These are phyloP conservation scores for Fusarium sp. DNA, from an alignment of 2,329 filamentous ascomycete species.

Conservation along the genomic window DNA sequence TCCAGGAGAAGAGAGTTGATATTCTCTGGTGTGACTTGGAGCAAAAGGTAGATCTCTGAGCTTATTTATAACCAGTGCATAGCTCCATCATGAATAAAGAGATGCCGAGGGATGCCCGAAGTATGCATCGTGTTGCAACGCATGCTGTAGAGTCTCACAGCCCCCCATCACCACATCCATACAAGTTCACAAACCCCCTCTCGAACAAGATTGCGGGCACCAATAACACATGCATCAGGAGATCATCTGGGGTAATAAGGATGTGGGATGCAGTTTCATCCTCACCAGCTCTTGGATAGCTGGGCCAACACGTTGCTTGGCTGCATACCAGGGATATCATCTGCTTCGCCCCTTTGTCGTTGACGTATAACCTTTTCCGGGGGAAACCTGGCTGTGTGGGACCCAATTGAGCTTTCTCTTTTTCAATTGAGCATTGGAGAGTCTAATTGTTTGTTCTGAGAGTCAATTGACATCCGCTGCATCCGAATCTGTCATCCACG, in stretches of 20 bases:
- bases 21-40: not conserved
- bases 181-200: conserved; percentile 31
- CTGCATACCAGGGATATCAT: conserved; percentile 31
- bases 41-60: not conserved
- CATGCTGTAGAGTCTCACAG: conserved; percentile 29
- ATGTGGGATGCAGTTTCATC: conserved; percentile 37
- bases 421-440: not conserved
- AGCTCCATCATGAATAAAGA: not conserved
- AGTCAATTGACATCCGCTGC: conserved; percentile 5
- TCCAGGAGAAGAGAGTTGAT: conserved; percentile 1
- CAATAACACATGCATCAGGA: conserved; percentile 32
- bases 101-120: conserved; percentile 41
- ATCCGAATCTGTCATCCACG: conserved; percentile 5
- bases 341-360: conserved; percentile 25
- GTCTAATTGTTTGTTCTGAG: no score
- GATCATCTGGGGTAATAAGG: conserved; percentile 31
- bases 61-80: conserved; percentile 24
- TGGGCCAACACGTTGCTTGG: conserved; percentile 28
- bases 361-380: conserved; percentile 15
- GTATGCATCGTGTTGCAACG: conserved; percentile 21
- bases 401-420: not conserved
- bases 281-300: conserved; percentile 15
- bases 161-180: conserved; percentile 12
- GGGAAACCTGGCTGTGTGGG: not conserved
- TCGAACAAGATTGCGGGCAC: conserved; percentile 40